These are phyloP conservation scores for Fusarium longipes DNA, from an alignment of 2,329 filamentous ascomycete species.

Conservation along the genomic window DNA sequence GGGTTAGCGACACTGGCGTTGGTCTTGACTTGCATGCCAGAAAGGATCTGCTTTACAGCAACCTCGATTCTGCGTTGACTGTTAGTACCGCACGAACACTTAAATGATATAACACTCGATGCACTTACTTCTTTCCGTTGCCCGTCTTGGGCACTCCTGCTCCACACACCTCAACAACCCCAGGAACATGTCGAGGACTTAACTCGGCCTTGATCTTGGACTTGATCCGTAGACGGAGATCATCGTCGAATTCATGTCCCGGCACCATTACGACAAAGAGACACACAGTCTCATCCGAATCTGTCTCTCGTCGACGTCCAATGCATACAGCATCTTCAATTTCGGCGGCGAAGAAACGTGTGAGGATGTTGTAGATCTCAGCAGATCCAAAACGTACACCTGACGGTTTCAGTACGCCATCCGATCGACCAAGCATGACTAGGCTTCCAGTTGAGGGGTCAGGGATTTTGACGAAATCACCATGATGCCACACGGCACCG, in stretches of 20 bases:
- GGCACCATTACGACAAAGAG: slow-evolving; percentile 84
- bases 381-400: slow-evolving; percentile 93
- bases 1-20: slow-evolving; percentile 95
- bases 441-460: slow-evolving; percentile 80
- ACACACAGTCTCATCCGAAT: slow-evolving; percentile 87
- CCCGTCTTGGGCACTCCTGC: slow-evolving; percentile 89
- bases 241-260: slow-evolving; percentile 66
- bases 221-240: slow-evolving; percentile 73
- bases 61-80: slow-evolving; percentile 77
- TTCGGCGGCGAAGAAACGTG: slow-evolving; percentile 81
- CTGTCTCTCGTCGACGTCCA: slow-evolving; percentile 76
- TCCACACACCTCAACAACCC: slow-evolving; percentile 80
- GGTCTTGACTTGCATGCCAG: slow-evolving; percentile 85
- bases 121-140: slow-evolving; percentile 91
- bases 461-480: slow-evolving; percentile 81
- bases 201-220: slow-evolving; percentile 78
- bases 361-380: slow-evolving; percentile 95
- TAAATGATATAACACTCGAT: neutral
- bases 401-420: slow-evolving; percentile 91
- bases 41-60: slow-evolving; percentile 95
- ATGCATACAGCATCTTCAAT: slow-evolving; percentile 91
- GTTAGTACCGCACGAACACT: slow-evolving; percentile 27
- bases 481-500: slow-evolving; percentile 84
- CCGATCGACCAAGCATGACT: slow-evolving; percentile 90
- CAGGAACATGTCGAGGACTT: slow-evolving; percentile 90